Percentiles rank a stretch among this genome's conserved stretches.
These are phyloP conservation scores for Phytopythium boreale DNA, from an alignment of 352 stramenopile genomes.

Conservation along the genomic window DNA sequence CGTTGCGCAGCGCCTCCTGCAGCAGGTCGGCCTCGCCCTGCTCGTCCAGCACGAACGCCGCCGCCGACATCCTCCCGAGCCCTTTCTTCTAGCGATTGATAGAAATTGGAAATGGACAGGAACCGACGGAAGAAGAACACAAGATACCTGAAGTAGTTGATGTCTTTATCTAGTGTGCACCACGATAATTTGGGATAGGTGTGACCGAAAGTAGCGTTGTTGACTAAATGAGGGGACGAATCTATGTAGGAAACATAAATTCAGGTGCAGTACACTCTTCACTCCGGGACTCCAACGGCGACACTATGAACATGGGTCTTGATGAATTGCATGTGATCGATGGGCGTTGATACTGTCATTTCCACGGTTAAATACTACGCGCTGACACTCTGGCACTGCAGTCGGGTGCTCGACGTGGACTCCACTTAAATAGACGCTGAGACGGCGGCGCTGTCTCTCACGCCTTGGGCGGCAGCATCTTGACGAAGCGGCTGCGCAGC, in stretches of 20 bases:
- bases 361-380: not conserved
- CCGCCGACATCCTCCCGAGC: not conserved
- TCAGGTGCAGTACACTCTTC: too few relatives aligned
- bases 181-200: not conserved
- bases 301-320: not conserved
- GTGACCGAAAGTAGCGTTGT: too few relatives aligned
- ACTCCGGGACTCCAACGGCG: too few relatives aligned
- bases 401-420: not conserved
- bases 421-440: constrained; percentile 10
- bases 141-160: not conserved
- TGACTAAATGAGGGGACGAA: too few relatives aligned
- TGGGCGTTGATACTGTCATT: not conserved
- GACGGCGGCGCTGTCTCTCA: constrained; percentile 15
- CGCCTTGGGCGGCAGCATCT: constrained; percentile 42
- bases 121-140: not conserved
- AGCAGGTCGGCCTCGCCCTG: constrained; percentile 72
- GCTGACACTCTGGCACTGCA: not conserved
- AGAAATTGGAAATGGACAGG: not conserved
- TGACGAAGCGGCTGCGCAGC: constrained; percentile 48
- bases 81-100: not conserved
- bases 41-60: constrained; percentile 53
- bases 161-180: too few relatives aligned
- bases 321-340: not conserved
- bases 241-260: too few relatives aligned
- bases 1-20: constrained; percentile 67